A percentile compares a stretch with the other conserved stretches of the same genome.
Conservation (phyloP, 768 basidiomycete species). For the Strobilomyces dryophilus region DNA sequence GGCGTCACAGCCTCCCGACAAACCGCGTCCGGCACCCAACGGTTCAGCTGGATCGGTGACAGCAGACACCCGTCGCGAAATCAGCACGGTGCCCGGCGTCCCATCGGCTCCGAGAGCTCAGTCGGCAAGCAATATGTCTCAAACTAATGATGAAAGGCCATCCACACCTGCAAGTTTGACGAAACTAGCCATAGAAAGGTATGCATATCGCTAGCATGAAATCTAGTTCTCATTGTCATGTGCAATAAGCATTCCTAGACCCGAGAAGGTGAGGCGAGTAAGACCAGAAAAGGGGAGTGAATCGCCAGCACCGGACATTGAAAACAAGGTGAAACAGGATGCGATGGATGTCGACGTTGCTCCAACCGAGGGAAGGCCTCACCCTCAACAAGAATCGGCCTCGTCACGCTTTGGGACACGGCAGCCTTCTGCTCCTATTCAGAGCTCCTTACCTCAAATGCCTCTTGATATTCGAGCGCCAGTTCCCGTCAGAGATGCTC, state of each 20-base stretch:
- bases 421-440: constrained; percentile 11
- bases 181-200: constrained; percentile 69
- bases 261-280: constrained; percentile 72
- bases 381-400: constrained; percentile 16
- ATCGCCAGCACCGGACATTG: constrained; percentile 32
- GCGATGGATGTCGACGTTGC: constrained; percentile 35
- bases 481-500: constrained; percentile 15
- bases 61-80: constrained; percentile 37
- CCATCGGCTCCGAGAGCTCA: constrained; percentile 55
- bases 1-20: constrained; percentile 33
- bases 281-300: constrained; percentile 36
- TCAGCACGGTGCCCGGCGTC: constrained; percentile 23
- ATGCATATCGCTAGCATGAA: constrained; percentile 8
- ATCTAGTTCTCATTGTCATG: constrained; percentile 5
- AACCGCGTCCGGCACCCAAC: constrained; percentile 32
- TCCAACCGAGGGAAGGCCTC: constrained; percentile 23
- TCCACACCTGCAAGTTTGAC: constrained; percentile 34
- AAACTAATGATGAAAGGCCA: constrained; percentile 28
- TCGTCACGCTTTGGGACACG: constrained; percentile 22
- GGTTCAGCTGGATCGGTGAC: constrained; percentile 32
- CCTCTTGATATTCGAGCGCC: constrained; percentile 17
- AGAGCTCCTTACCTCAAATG: constrained; percentile 11
- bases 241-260: constrained; percentile 58
- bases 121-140: constrained; percentile 31
- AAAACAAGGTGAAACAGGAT: constrained; percentile 26